Conservation (phyloP, 306 rosid genomes). For the Psophocarpus tetragonolobus region DNA sequence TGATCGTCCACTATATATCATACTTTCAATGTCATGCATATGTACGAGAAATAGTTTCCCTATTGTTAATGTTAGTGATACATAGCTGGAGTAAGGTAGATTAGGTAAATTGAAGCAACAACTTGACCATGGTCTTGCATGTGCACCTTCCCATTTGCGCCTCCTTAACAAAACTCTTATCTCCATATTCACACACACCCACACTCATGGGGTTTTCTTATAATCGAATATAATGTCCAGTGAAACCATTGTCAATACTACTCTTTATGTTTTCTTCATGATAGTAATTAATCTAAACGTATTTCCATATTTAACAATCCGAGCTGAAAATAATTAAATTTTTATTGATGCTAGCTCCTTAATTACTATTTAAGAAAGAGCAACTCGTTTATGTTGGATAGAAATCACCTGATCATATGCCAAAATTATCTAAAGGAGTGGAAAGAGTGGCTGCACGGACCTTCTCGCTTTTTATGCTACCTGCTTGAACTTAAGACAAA, state of each 20-base stretch:
- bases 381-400: background rate
- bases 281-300: background rate
- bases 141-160: background rate
- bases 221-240: no score
- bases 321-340: background rate
- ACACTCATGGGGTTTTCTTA: background rate
- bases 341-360: background rate
- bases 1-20: constrained; percentile 42
- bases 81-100: background rate
- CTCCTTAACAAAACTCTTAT: background rate
- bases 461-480: background rate
- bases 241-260: background rate
- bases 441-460: constrained; percentile 7
- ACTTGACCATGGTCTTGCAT: background rate
- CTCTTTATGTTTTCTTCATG: background rate
- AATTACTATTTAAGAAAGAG: background rate
- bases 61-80: background rate
- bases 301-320: background rate
- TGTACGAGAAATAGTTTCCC: background rate
- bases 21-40: constrained; percentile 3
- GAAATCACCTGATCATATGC: background rate
- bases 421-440: background rate
- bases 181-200: background rate
- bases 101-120: constrained; percentile 5
- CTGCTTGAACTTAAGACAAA: background rate